Evolutionary conservation across 2,329 filamentous ascomycete species (phyloP).

Genomic region (Colletotrichum acutatum): DNA sequence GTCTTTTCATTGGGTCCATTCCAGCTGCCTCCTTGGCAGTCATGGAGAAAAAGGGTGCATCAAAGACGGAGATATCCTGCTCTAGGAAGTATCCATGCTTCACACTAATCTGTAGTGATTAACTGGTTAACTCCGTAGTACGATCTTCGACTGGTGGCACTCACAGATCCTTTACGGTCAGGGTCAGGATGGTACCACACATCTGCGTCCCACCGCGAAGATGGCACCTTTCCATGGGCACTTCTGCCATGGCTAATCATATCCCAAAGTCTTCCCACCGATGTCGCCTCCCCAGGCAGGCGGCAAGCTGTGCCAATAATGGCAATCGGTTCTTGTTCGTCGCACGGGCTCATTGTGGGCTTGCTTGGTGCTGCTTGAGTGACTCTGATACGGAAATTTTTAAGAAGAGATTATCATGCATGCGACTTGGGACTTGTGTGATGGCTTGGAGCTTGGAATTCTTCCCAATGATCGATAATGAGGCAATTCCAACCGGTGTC

Average conservation of each 20-base stretch:
- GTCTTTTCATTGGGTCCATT: constrained; percentile 56
- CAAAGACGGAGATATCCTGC: constrained; percentile 58
- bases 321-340: constrained; percentile 47
- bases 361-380: not conserved
- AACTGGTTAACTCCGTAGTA: not conserved
- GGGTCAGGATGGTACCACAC: constrained; percentile 37
- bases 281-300: constrained; percentile 47
- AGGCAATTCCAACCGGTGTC: no score
- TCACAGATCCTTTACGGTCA: constrained; percentile 37
- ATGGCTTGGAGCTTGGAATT: no score
- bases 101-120: constrained; percentile 23
- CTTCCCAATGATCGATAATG: no score
- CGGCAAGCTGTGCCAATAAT: constrained; percentile 52
- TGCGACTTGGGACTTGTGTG: no score
- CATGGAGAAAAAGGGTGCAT: constrained; percentile 63
- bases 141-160: not conserved
- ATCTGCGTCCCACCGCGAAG: constrained; percentile 37
- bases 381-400: no score
- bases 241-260: constrained; percentile 36
- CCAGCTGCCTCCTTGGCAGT: constrained; percentile 60
- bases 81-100: constrained; percentile 54
- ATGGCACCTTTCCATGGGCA: constrained; percentile 36
- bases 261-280: constrained; percentile 49
- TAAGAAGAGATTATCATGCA: no score
- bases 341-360: constrained; percentile 18